Evolutionary conservation across 768 basidiomycete species (phyloP).

Genomic region (Amanita phalloides): DNA sequence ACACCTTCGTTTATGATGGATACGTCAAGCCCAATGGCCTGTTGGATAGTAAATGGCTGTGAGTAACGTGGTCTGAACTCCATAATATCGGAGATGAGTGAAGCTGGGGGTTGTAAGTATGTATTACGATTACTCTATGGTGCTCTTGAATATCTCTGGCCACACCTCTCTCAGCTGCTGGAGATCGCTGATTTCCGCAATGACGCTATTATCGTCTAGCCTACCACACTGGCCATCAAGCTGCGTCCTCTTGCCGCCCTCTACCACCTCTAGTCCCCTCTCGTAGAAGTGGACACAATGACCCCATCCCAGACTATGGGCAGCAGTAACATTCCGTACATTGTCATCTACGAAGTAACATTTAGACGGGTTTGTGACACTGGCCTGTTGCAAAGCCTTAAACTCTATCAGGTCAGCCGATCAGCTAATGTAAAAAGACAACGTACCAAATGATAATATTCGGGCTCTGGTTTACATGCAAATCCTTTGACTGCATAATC

Average conservation of each 20-base stretch:
- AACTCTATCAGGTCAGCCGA: not conserved
- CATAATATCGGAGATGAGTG: slow-evolving; percentile 11
- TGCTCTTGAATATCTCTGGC: slow-evolving; percentile 57
- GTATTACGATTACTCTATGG: no score
- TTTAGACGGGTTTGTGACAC: slow-evolving; percentile 51
- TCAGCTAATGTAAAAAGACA: not conserved
- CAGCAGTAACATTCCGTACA: slow-evolving; percentile 55
- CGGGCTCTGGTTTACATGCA: slow-evolving; percentile 71
- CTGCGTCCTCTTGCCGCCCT: slow-evolving; percentile 47
- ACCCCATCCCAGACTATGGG: slow-evolving; percentile 57
- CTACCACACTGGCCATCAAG: slow-evolving; percentile 28
- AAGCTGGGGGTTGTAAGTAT: no score
- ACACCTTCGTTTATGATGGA: slow-evolving; percentile 63
- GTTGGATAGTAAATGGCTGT: slow-evolving; percentile 65
- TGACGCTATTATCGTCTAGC: slow-evolving; percentile 24
- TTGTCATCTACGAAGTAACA: slow-evolving; percentile 80
- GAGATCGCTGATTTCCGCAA: slow-evolving; percentile 43
- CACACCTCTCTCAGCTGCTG: slow-evolving; percentile 64
- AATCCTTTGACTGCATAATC: slow-evolving; percentile 62
- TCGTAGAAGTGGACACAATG: slow-evolving; percentile 73
- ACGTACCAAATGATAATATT: slow-evolving; percentile 53
- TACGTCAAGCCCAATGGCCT: slow-evolving; percentile 57
- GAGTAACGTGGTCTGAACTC: slow-evolving; percentile 55
- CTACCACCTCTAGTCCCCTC: slow-evolving; percentile 46
- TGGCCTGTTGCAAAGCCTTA: slow-evolving; percentile 58